Percentiles rank a stretch among this genome's conserved stretches.
These are phyloP conservation scores for Ampelocalamus luodianensis DNA, from an alignment of 176 grass and related monocot genomes.

Conservation along the genomic window DNA sequence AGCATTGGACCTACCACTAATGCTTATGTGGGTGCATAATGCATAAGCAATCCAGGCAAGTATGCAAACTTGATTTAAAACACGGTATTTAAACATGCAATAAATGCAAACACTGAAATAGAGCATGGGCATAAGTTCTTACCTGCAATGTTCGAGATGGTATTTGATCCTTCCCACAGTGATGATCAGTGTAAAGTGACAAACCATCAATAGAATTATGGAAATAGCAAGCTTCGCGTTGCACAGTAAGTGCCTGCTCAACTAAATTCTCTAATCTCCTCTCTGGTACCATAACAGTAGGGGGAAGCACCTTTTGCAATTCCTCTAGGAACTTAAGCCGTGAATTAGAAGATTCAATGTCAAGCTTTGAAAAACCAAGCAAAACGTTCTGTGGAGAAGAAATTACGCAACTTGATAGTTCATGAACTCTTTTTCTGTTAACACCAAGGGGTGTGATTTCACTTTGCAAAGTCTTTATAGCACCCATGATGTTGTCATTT, in stretches of 20 bases:
- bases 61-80: conserved; percentile 27
- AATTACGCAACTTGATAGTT: conserved; percentile 66
- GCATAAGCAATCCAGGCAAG: conserved; percentile 6
- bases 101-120: conserved; percentile 32
- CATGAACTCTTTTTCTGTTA: conserved; percentile 74
- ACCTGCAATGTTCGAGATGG: conserved; percentile 73
- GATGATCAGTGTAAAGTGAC: conserved; percentile 87
- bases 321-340: conserved; percentile 78
- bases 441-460: conserved; percentile 81
- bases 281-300: conserved; percentile 82
- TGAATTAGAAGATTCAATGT: conserved; percentile 56
- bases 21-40: conserved; percentile 16
- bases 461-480: conserved; percentile 71
- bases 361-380: conserved; percentile 59
- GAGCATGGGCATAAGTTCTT: conserved; percentile 9
- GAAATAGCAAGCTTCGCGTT: conserved; percentile 81
- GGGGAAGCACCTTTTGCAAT: conserved; percentile 81
- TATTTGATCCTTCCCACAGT: conserved; percentile 85
- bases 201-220: conserved; percentile 84
- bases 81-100: not conserved
- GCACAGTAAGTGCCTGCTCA: conserved; percentile 84
- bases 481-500: conserved; percentile 62
- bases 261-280: conserved; percentile 86
- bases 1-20: conserved; percentile 7
- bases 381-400: conserved; percentile 57